Evolutionary conservation across 2,329 filamentous ascomycete genomes (phyloP).

Genomic region (Talaromyces sp.): DNA sequence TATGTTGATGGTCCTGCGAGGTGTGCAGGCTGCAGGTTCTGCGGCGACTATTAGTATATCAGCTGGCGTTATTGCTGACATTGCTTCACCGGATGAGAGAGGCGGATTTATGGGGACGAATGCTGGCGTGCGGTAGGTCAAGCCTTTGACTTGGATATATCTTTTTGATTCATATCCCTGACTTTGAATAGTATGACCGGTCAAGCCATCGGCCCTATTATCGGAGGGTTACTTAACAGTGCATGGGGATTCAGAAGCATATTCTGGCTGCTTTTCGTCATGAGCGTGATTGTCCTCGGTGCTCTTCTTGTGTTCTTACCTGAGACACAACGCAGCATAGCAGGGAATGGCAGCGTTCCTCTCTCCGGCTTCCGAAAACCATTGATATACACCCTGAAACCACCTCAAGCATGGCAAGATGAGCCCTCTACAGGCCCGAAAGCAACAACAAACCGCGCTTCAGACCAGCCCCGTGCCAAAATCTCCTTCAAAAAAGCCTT

Average conservation of each 20-base stretch:
- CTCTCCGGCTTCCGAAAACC: conserved; percentile 19
- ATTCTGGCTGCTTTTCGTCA: conserved; percentile 33
- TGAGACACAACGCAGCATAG: conserved; percentile 34
- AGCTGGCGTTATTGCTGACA: conserved; percentile 32
- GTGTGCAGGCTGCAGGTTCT: conserved; percentile 30
- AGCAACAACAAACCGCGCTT: neutral
- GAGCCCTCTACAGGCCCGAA: neutral
- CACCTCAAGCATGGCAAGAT: neutral
- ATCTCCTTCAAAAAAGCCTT: conserved; percentile 1
- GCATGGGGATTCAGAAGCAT: conserved; percentile 29
- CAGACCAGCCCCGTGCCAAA: neutral
- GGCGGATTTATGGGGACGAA: conserved; percentile 31
- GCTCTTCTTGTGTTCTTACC: conserved; percentile 25
- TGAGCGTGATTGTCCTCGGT: conserved; percentile 23
- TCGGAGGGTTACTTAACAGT: conserved; percentile 29
- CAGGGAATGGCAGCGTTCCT: conserved; percentile 30
- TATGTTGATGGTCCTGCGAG: conserved; percentile 30
- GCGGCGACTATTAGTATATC: conserved; percentile 29
- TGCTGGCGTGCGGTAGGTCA: conserved; percentile 20
- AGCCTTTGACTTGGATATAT: neutral
- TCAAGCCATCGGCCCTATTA: conserved; percentile 29
- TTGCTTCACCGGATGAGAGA: conserved; percentile 30
- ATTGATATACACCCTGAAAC: conserved; percentile 3
- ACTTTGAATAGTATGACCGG: conserved; percentile 21
- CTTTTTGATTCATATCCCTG: neutral